These are phyloP conservation scores for Castanea crenata DNA, from an alignment of 306 rosid genomes.

Conservation along the genomic window DNA sequence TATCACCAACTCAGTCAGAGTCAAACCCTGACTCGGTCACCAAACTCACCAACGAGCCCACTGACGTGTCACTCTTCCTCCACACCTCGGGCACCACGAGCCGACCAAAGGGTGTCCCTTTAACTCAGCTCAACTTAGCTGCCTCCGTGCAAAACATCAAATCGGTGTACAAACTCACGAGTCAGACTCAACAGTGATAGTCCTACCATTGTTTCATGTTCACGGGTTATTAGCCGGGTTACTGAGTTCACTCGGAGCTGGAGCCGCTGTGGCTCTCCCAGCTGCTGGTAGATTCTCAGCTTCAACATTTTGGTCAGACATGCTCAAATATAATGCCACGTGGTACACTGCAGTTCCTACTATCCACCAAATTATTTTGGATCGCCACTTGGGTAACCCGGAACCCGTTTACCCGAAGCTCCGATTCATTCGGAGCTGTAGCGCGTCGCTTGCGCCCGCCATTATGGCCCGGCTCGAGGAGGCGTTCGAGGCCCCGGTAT, in stretches of 20 bases:
- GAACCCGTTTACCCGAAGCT: slow-evolving; percentile 67
- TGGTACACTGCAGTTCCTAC: slow-evolving; percentile 98
- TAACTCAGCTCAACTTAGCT: slow-evolving; percentile 76
- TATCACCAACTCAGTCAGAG: slow-evolving; percentile 23
- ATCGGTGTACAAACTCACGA: slow-evolving; percentile 74
- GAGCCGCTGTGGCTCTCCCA: slow-evolving; percentile 62
- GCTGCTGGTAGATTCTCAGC: slow-evolving; percentile 84
- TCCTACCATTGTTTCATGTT: slow-evolving; percentile 82
- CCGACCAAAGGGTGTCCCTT: slow-evolving; percentile 88
- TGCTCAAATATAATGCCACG: slow-evolving; percentile 59
- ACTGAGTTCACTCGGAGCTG: slow-evolving; percentile 61
- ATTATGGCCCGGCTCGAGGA: slow-evolving; percentile 63
- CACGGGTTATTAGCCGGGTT: slow-evolving; percentile 75
- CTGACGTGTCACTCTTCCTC: slow-evolving; percentile 83
- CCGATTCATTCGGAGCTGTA: slow-evolving; percentile 81
- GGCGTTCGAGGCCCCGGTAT: slow-evolving; percentile 72
- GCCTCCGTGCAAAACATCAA: slow-evolving; percentile 66
- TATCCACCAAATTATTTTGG: slow-evolving; percentile 88
- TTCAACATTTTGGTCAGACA: slow-evolving; percentile 79
- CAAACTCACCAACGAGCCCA: slow-evolving; percentile 43
- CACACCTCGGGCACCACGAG: slow-evolving; percentile 98
- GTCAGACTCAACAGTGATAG: slow-evolving; percentile 74
- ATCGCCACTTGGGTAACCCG: slow-evolving; percentile 64
- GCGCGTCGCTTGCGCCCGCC: slow-evolving; percentile 83
- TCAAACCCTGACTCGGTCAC: slow-evolving; percentile 11